These are phyloP conservation scores for Linnemannia hyalina DNA, from an alignment of 192 early-diverging fungal genomes.

Conservation along the genomic window DNA sequence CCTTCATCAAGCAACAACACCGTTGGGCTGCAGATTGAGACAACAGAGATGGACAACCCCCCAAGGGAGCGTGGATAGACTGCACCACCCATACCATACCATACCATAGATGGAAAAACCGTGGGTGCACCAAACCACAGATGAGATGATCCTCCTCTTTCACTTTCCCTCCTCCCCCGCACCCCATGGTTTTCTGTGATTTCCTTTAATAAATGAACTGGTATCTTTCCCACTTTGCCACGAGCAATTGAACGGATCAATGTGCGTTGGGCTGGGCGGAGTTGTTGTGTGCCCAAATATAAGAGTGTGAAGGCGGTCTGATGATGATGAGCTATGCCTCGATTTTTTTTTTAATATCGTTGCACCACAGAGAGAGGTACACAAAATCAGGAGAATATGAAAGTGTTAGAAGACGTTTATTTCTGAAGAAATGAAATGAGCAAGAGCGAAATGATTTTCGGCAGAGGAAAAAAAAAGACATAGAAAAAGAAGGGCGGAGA, in stretches of 20 bases:
- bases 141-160: neutral
- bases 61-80: neutral
- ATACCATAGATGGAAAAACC: neutral
- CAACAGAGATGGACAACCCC: neutral
- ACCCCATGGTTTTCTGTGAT: slow-evolving; percentile 1
- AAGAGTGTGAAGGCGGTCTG: neutral
- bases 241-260: neutral
- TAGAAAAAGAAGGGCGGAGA: neutral
- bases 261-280: neutral
- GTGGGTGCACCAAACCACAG: neutral
- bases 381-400: neutral
- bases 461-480: neutral
- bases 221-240: neutral
- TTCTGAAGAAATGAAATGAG: neutral
- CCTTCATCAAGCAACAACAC: neutral
- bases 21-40: neutral
- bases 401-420: neutral
- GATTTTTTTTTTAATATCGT: neutral
- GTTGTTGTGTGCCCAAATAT: neutral
- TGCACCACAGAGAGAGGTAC: neutral
- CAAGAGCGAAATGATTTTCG: neutral
- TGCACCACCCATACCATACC: neutral
- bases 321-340: neutral
- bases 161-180: neutral
- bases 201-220: neutral